Evolutionary conservation across 768 basidiomycete genomes (phyloP).

Genomic region (Lepiota brunneoincarnata): DNA sequence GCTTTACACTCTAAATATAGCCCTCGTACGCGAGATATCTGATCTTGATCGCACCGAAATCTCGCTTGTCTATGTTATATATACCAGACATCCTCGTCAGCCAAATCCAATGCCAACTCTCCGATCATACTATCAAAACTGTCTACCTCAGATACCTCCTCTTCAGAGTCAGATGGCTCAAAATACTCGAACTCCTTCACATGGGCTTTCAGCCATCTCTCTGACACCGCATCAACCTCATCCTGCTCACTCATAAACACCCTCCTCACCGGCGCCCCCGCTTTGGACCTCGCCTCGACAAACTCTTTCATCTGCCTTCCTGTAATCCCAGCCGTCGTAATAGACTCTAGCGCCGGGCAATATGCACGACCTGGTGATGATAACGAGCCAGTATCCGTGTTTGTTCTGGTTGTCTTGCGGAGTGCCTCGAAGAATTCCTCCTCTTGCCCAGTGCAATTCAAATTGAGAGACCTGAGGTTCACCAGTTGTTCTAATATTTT

Average conservation of each 20-base stretch:
- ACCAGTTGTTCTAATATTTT: constrained; percentile 45
- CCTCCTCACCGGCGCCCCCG: constrained; percentile 43
- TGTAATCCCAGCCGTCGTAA: constrained; percentile 44
- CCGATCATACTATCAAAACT: constrained; percentile 14
- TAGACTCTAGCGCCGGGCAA: constrained; percentile 49
- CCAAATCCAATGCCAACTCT: too few relatives aligned
- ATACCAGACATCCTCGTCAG: too few relatives aligned
- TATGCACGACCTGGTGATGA: constrained; percentile 19
- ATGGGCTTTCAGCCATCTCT: constrained; percentile 50
- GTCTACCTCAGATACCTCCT: constrained; percentile 18
- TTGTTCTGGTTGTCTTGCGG: constrained; percentile 4
- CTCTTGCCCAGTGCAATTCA: constrained; percentile 30
- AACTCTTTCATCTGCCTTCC: constrained; percentile 41
- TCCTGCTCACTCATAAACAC: constrained; percentile 48
- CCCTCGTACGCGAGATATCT: background rate
- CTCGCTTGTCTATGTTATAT: background rate
- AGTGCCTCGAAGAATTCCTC: constrained; percentile 26
- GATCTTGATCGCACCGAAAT: background rate
- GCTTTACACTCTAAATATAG: background rate
- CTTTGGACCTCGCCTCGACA: constrained; percentile 37
- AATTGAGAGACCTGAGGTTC: constrained; percentile 40
- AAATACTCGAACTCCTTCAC: constrained; percentile 53
- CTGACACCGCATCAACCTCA: constrained; percentile 36
- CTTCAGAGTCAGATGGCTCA: constrained; percentile 53
- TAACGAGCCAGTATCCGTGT: background rate